These are phyloP conservation scores for Cryomyces antarcticus DNA, from an alignment of 495 filamentous ascomycete genomes.

Conservation along the genomic window DNA sequence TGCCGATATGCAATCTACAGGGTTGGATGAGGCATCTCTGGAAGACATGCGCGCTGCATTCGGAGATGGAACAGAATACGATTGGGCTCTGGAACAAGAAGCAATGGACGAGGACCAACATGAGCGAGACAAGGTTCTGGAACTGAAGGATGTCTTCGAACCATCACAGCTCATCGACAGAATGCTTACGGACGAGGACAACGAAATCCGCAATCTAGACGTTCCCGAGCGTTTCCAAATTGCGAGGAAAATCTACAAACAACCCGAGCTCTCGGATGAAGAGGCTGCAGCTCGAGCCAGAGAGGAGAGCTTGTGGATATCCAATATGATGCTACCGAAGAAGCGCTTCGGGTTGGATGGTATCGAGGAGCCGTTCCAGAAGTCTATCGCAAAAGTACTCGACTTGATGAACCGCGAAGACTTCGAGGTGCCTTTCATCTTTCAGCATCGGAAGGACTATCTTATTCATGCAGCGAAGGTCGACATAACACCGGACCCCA, in stretches of 20 bases:
- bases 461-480: conserved; percentile 78
- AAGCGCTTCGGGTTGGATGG: conserved; percentile 44
- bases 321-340: conserved; percentile 67
- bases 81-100: conserved; percentile 78
- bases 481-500: conserved; percentile 26
- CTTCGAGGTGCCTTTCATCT: conserved; percentile 89
- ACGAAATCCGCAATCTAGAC: conserved; percentile 65
- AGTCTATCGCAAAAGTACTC: conserved; percentile 76
- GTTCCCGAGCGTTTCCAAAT: conserved; percentile 90
- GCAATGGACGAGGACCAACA: conserved; percentile 47
- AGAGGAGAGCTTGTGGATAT: conserved; percentile 83
- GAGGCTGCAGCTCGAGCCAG: conserved; percentile 34
- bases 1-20: conserved; percentile 42
- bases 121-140: conserved; percentile 48
- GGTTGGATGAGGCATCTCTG: conserved; percentile 73
- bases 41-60: conserved; percentile 93
- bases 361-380: conserved; percentile 62
- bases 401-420: conserved; percentile 86
- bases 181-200: conserved; percentile 88
- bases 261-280: conserved; percentile 53
- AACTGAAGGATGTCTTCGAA: conserved; percentile 94
- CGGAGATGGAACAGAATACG: conserved; percentile 84
- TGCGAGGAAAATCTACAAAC: conserved; percentile 66
- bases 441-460: conserved; percentile 95
- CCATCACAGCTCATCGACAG: conserved; percentile 82